These are phyloP conservation scores for Austroboletus novae-zelandiae DNA, from an alignment of 1,284 basidiomycete genomes.

Conservation along the genomic window DNA sequence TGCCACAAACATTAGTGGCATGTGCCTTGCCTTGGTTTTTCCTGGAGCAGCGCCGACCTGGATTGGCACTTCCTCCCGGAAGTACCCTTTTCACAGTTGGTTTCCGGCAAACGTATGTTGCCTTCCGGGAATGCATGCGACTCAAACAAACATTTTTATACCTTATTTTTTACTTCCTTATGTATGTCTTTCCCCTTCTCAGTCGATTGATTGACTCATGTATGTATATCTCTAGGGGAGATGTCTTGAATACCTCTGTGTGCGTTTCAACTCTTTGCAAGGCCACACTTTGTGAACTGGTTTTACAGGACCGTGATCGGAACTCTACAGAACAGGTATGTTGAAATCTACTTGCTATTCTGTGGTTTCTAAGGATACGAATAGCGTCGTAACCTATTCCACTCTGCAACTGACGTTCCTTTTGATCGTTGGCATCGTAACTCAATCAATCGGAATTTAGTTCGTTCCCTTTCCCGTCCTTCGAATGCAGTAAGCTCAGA, in stretches of 20 bases:
- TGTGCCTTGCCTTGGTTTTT: slow-evolving; percentile 80
- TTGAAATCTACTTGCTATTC: slow-evolving; percentile 1
- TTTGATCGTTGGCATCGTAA: slow-evolving; percentile 72
- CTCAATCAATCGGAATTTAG: slow-evolving; percentile 77
- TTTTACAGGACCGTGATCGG: slow-evolving; percentile 65
- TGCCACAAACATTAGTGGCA: slow-evolving; percentile 41
- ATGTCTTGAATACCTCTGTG: slow-evolving; percentile 76
- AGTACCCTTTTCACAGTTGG: slow-evolving; percentile 69
- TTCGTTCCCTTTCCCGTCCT: slow-evolving; percentile 31
- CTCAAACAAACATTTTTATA: slow-evolving; percentile 78
- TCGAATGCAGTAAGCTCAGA: slow-evolving; percentile 1
- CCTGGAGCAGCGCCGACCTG: slow-evolving; percentile 66
- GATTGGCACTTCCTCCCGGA: slow-evolving; percentile 60
- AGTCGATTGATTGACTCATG: neutral
- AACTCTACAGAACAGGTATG: slow-evolving; percentile 74
- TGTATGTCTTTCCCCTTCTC: slow-evolving; percentile 41
- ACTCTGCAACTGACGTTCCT: slow-evolving; percentile 67
- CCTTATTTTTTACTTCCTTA: slow-evolving; percentile 74
- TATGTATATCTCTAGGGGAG: slow-evolving; percentile 44
- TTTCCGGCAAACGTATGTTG: slow-evolving; percentile 66
- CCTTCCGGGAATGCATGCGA: slow-evolving; percentile 62
- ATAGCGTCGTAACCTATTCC: slow-evolving; percentile 60
- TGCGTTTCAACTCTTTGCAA: slow-evolving; percentile 31
- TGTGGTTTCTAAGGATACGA: neutral
- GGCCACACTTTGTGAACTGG: neutral